Conservation (phyloP, 2,329 filamentous ascomycete genomes). For the Aspergillus pseudoviridinutans region DNA sequence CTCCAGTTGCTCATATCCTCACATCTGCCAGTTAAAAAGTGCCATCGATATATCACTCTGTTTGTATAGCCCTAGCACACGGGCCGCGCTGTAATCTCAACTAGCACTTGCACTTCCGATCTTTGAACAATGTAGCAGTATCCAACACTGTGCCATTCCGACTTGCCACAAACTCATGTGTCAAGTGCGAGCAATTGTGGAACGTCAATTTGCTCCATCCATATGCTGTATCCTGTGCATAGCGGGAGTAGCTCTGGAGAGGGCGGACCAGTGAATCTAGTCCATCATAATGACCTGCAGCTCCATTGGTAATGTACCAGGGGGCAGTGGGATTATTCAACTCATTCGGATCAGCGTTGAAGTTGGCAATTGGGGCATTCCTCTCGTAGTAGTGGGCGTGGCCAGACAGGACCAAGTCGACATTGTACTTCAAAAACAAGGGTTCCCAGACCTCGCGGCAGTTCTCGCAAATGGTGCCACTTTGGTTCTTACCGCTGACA, state of each 20-base stretch:
- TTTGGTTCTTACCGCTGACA: background rate
- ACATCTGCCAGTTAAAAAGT: background rate
- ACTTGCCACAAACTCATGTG: conserved; percentile 33
- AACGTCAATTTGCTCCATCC: conserved; percentile 39
- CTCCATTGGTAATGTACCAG: conserved; percentile 27
- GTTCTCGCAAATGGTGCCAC: background rate
- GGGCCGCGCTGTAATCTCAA: too few species aligned
- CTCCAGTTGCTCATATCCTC: background rate
- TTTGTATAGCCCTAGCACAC: too few species aligned
- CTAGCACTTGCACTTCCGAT: background rate
- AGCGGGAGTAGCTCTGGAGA: conserved; percentile 23
- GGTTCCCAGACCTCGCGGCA: background rate
- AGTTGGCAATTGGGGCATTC: background rate
- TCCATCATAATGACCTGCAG: conserved; percentile 28
- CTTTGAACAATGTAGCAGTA: background rate
- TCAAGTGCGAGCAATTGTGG: conserved; percentile 40
- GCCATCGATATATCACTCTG: background rate
- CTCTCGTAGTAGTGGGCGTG: background rate
- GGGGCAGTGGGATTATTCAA: conserved; percentile 22
- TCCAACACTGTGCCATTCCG: conserved; percentile 1
- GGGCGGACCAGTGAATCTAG: conserved; percentile 21
- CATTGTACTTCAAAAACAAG: too few species aligned
- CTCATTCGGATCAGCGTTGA: conserved; percentile 6
- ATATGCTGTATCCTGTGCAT: conserved; percentile 30
- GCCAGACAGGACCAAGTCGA: background rate